Conservation (phyloP, 169 alveolate genomes). For the Miamiensis avidus region DNA sequence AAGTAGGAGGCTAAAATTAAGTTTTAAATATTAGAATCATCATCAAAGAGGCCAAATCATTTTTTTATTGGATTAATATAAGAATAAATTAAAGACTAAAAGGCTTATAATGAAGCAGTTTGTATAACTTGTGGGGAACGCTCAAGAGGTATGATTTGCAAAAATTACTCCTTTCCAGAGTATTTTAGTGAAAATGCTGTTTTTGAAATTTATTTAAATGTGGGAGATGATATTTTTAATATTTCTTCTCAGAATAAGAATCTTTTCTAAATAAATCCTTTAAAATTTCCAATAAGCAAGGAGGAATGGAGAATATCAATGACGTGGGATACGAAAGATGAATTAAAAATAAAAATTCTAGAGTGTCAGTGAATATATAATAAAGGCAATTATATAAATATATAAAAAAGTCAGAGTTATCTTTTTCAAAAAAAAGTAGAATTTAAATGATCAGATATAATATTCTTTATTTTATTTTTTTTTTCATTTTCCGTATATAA, state of each 20-base stretch:
- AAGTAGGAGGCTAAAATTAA: not conserved
- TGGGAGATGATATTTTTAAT: not conserved
- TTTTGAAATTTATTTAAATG: not conserved
- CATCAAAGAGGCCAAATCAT: not conserved
- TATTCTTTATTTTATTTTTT: too few relatives aligned
- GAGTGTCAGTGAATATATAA: not conserved
- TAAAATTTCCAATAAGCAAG: not conserved
- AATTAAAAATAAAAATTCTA: too few relatives aligned
- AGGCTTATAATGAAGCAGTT: not conserved
- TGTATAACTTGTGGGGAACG: not conserved
- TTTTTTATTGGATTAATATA: not conserved
- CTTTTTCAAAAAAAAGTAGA: too few relatives aligned
- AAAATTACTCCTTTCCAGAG: not conserved
- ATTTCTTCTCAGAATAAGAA: not conserved
- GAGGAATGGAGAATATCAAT: not conserved
- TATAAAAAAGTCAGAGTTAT: too few relatives aligned
- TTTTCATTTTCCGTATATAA: too few relatives aligned
- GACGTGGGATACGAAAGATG: not conserved
- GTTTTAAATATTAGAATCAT: not conserved
- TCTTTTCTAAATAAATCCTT: too few relatives aligned
- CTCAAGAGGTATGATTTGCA: not conserved
- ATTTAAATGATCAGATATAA: too few relatives aligned
- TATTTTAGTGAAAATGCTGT: not conserved
- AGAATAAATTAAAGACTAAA: not conserved
- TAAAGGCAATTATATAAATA: not conserved